phyloP scores from a whole-genome alignment of 139 green algal species.

The Chlorokybus atmophyticus region DNA sequence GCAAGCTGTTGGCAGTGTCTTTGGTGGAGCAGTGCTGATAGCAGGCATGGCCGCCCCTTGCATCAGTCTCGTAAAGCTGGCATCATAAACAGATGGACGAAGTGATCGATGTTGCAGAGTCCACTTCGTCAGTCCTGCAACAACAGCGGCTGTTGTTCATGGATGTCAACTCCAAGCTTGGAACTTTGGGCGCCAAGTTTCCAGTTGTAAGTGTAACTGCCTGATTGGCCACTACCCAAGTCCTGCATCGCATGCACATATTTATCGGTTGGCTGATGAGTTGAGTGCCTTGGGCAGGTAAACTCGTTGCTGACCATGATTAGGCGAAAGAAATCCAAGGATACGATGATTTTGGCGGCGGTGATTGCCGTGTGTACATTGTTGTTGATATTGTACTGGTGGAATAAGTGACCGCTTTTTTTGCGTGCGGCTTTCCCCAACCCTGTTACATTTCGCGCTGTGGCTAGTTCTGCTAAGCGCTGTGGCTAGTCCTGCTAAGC shows the following conservation, averaged over 20 bases:
- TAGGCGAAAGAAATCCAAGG: constrained; percentile 64
- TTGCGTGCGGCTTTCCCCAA: too few species aligned
- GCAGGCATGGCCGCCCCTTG: too few species aligned
- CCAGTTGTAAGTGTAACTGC: constrained; percentile 50
- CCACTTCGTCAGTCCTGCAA: constrained; percentile 42
- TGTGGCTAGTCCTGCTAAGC: too few species aligned
- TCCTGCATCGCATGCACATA: too few species aligned
- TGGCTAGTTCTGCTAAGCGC: too few species aligned
- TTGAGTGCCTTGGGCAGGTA: too few species aligned
- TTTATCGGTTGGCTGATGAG: too few species aligned
- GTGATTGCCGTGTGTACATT: constrained; percentile 67
- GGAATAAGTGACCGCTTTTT: constrained; percentile 39
- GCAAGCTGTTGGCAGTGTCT: too few species aligned
- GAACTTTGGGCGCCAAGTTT: constrained; percentile 50
- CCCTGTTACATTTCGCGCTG: too few species aligned
- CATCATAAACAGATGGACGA: constrained; percentile 63
- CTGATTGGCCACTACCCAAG: too few species aligned
- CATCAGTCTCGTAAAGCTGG: too few species aligned
- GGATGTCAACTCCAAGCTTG: constrained; percentile 42
- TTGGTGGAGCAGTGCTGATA: too few species aligned
- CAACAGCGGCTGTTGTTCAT: constrained; percentile 47
- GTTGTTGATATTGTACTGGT: constrained; percentile 77
- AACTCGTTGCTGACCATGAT: constrained; percentile 29
- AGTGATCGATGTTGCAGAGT: constrained; percentile 54
- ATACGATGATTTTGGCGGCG: constrained; percentile 72